These are phyloP conservation scores for Globisporangium takayamanum DNA, from an alignment of 352 stramenopile genomes.

Conservation along the genomic window DNA sequence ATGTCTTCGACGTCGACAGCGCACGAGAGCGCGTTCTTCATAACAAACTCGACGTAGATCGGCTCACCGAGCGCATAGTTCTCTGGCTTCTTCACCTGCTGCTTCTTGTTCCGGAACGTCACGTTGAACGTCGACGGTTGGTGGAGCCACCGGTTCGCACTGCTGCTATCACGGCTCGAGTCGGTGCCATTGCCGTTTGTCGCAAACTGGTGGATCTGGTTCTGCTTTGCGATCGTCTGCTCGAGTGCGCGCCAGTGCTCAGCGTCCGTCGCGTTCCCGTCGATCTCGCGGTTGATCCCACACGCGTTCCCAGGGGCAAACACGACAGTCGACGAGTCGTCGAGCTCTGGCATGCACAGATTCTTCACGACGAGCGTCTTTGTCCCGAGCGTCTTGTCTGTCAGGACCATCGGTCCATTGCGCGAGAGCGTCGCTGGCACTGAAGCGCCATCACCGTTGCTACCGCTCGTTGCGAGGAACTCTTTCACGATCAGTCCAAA, in stretches of 20 bases:
- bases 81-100: conserved; percentile 27
- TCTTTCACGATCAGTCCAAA: conserved; percentile 84
- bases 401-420: conserved; percentile 25
- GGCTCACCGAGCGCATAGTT: conserved; percentile 68
- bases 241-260: conserved; percentile 61
- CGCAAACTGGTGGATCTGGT: conserved; percentile 54
- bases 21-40: conserved; percentile 83
- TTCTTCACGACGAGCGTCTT: conserved; percentile 68
- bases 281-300: conserved; percentile 62
- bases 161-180: conserved; percentile 2
- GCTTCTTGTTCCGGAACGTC: conserved; percentile 49
- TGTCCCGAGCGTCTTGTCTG: conserved; percentile 4
- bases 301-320: conserved; percentile 70
- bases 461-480: conserved; percentile 33
- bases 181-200: conserved; percentile 6
- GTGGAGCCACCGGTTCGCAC: conserved; percentile 37
- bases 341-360: conserved; percentile 75
- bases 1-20: conserved; percentile 77
- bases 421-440: conserved; percentile 19
- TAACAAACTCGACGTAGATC: conserved; percentile 85
- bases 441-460: not conserved
- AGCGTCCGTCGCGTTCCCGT: conserved; percentile 46
- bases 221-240: conserved; percentile 51
- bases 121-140: conserved; percentile 45
- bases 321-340: conserved; percentile 76